Evolutionary conservation across 805 yeast species (phyloP).

Genomic region (Spathaspora hagerdaliae): DNA sequence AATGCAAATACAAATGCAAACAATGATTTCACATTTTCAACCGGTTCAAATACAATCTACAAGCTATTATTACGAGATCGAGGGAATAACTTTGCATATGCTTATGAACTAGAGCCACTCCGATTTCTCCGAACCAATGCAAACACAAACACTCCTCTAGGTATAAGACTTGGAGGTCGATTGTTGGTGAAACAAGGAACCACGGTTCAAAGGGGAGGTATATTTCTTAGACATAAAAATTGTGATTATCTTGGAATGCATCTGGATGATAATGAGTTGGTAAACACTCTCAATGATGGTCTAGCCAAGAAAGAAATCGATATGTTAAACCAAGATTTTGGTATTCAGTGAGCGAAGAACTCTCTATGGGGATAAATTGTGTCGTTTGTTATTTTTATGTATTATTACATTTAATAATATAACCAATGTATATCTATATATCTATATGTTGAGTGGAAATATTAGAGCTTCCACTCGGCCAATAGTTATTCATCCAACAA

Average conservation of each 20-base stretch:
- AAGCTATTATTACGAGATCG: constrained; percentile 58
- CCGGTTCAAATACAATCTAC: constrained; percentile 25
- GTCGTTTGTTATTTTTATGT: neutral
- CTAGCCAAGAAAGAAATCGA: constrained; percentile 36
- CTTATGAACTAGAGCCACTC: constrained; percentile 51
- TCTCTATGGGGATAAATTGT: too few relatives aligned
- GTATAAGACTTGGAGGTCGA: constrained; percentile 55
- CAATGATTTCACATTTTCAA: neutral
- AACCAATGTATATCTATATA: neutral
- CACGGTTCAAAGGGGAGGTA: constrained; percentile 42
- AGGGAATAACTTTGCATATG: constrained; percentile 49
- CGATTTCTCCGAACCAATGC: constrained; percentile 38
- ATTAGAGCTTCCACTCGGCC: constrained; percentile 2
- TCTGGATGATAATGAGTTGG: constrained; percentile 18
- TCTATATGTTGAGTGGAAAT: neutral
- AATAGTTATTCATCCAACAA: constrained; percentile 35
- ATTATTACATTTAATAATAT: neutral
- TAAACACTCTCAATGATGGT: constrained; percentile 28
- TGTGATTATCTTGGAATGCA: constrained; percentile 32
- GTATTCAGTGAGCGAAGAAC: neutral
- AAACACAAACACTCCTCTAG: constrained; percentile 23
- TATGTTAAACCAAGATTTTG: constrained; percentile 25
- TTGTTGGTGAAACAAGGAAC: constrained; percentile 49
- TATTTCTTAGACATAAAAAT: constrained; percentile 29
- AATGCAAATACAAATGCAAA: neutral